Base-by-base conservation (phyloP, 805 yeast species). In the Metschnikowia cubensis region DNA sequence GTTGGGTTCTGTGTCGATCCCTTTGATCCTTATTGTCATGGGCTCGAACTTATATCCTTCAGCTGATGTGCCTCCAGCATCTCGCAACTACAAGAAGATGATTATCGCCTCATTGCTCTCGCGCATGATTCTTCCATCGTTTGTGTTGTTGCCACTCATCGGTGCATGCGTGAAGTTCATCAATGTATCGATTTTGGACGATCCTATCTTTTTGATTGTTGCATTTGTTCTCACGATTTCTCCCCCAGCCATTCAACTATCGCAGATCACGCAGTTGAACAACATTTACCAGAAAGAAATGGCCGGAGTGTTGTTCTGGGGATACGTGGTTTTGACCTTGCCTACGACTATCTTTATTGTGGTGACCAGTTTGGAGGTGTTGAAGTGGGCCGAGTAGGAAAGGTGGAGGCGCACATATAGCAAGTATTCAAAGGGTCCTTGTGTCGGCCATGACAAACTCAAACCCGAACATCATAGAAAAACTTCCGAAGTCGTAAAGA, bases 241-340 rank as follows among this genome's bases (percentile, higher is more conserved):
- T 1, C 94, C 95, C 2, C 94, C 95, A 2, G 94, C 92, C 4
- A 86, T 87, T 56, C 95, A 87, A 66, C 71, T 87, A 50, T 84
- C 90, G 21, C 95, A 87, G 63, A 87, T 87, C 53, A 85, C 89
- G 48, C 92, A 85, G 61, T 70, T 87, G 59, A 87, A 87, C 63
- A 84, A 82, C 57, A 73, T 86, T 42, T 87, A 80, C 65, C 91
- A 87, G 62, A 83, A 80, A 60, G 95, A 87, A 65, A 87, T 87
- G 92, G 84, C 88, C 0, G 89, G 89, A 29, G 86, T 87, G 15
- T 70, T 87, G 55, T 87, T 87, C 56, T 87, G 91, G 87, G 92
- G 94, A 4, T 87, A 87, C 58, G 92, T 81, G 15, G 76, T 87
- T 2, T 67, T 87, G 56, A 85, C 91, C 14, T 71, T 87, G 48